These are phyloP conservation scores for Lonicera japonica DNA, from an alignment of 129 eudicot species.

Conservation along the genomic window DNA sequence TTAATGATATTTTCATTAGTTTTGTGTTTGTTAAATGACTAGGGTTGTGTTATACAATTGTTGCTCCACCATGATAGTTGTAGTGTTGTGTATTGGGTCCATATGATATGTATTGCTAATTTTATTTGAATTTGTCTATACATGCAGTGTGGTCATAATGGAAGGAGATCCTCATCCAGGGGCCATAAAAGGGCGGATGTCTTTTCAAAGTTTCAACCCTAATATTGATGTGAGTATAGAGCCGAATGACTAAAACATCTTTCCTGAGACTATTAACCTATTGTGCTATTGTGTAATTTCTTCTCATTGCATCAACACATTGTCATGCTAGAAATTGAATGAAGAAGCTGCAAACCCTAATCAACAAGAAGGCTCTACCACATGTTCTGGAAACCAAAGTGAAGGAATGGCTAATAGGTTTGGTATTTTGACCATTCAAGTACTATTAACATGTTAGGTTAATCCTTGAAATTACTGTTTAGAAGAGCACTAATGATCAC, in stretches of 20 bases:
- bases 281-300: not conserved
- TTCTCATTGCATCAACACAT: conserved; percentile 14
- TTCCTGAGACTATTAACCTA: too few relatives aligned
- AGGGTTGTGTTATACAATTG: too few relatives aligned
- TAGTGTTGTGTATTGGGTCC: too few relatives aligned
- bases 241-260: not conserved
- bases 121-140: conserved; percentile 4
- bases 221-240: conserved; percentile 76
- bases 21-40: too few relatives aligned
- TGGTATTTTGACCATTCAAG: not conserved
- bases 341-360: conserved; percentile 38
- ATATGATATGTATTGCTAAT: too few relatives aligned
- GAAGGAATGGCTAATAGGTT: conserved; percentile 41
- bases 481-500: too few relatives aligned
- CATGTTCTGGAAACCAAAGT: conserved; percentile 45
- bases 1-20: too few relatives aligned
- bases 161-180: conserved; percentile 97
- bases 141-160: conserved; percentile 72
- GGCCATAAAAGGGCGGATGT: conserved; percentile 80
- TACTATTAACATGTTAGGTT: too few relatives aligned
- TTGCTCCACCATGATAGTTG: too few relatives aligned
- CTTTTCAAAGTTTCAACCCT: conserved; percentile 83
- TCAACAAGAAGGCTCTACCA: conserved; percentile 47
- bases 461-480: too few relatives aligned
- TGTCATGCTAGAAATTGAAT: conserved; percentile 61